Conservation (phyloP, 1,139 yeast genomes). For the Torulaspora pretoriensis region DNA sequence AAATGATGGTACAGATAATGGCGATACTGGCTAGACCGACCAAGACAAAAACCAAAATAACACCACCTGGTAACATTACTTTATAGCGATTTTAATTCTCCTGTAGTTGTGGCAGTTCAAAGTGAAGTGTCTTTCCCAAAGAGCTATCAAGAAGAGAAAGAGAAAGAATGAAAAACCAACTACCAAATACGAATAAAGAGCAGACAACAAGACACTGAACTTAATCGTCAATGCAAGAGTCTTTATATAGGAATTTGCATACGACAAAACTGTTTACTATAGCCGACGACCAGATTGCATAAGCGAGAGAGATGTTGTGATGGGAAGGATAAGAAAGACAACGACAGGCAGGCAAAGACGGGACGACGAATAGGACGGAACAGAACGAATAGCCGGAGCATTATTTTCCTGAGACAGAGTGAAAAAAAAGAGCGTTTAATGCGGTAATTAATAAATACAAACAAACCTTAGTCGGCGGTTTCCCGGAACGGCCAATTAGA, state of each 20-base stretch:
- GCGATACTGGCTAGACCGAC: conserved; percentile 44
- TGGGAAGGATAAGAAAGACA: neutral
- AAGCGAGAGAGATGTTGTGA: neutral
- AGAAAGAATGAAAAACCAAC: too few relatives aligned
- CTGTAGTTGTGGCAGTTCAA: neutral
- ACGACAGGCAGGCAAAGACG: neutral
- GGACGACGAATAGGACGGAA: neutral
- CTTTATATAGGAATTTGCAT: neutral
- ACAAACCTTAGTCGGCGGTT: neutral
- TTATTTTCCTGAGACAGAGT: neutral
- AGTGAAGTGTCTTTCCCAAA: neutral
- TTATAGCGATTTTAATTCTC: conserved; percentile 1
- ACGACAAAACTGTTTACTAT: neutral
- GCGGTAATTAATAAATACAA: conserved; percentile 8
- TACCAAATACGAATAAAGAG: too few relatives aligned
- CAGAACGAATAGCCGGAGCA: neutral
- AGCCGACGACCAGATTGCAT: neutral
- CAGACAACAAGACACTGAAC: too few relatives aligned
- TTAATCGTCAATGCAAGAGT: neutral
- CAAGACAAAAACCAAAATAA: conserved; percentile 48
- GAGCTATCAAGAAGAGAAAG: neutral
- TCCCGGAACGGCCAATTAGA: conserved; percentile 1
- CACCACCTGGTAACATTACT: conserved; percentile 50
- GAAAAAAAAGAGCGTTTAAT: neutral
- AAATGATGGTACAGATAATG: conserved; percentile 32